Conservation (phyloP, 768 basidiomycete species). For the Mycena sanguinolenta region DNA sequence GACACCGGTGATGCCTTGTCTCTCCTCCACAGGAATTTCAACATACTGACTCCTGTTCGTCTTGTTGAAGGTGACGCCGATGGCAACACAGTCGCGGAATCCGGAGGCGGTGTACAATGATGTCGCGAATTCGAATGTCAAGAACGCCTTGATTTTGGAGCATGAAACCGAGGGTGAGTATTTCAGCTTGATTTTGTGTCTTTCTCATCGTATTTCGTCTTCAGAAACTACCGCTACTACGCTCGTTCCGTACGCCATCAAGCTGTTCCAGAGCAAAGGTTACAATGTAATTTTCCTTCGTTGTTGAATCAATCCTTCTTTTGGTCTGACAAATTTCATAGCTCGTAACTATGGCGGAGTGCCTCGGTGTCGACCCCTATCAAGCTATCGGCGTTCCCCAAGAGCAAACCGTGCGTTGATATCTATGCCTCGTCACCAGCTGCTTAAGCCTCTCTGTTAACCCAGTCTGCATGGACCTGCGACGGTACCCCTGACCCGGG, state of each 20-base stretch:
- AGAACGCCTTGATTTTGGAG: conserved; percentile 1
- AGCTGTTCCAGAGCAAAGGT: neutral
- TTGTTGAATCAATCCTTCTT: neutral
- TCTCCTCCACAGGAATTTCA: too few species aligned
- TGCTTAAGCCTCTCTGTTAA: neutral
- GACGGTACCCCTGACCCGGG: neutral
- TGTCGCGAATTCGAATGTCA: neutral
- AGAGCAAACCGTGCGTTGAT: neutral
- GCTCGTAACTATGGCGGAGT: neutral
- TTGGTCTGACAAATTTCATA: neutral
- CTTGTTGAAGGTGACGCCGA: neutral
- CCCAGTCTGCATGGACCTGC: neutral
- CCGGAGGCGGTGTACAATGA: neutral
- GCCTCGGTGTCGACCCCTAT: neutral
- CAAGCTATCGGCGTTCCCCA: neutral
- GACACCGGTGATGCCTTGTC: conserved; percentile 4
- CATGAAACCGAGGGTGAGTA: neutral
- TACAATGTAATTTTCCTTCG: neutral
- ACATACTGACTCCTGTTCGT: too few species aligned
- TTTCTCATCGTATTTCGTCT: neutral
- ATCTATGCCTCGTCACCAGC: neutral
- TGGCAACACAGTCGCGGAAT: neutral
- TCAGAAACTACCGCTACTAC: neutral
- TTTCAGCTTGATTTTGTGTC: neutral
- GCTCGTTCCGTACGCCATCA: conserved; percentile 7